Evolutionary conservation across 2,329 filamentous ascomycete species (phyloP).

Genomic region (Chaetoscypha palmicola): DNA sequence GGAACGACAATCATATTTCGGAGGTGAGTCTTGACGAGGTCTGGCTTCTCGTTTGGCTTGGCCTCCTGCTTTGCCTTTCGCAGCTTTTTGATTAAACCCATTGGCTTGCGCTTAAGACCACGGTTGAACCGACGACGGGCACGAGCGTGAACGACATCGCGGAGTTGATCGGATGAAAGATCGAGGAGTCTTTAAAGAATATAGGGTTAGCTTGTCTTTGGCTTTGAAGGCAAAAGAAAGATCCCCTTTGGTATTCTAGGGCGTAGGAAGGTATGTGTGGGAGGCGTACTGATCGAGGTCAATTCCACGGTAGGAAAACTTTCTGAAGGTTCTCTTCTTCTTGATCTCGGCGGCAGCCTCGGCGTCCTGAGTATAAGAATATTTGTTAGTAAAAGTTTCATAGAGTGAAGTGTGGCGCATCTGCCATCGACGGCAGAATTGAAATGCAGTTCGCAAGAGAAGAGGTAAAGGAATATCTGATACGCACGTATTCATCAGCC

Average conservation of each 20-base stretch:
- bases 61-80: slow-evolving; percentile 99
- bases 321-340: slow-evolving; percentile 99
- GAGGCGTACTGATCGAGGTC: slow-evolving; percentile 93
- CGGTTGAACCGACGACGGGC: slow-evolving; percentile 99
- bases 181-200: slow-evolving; percentile 75
- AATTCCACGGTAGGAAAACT: slow-evolving; percentile 99
- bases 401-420: neutral
- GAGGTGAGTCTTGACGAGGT: slow-evolving; percentile 98
- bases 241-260: slow-evolving; percentile 31
- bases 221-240: slow-evolving; percentile 7
- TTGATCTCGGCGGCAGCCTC: slow-evolving; percentile 99
- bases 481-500: slow-evolving; percentile 76
- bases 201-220: slow-evolving; percentile 29
- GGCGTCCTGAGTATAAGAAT: slow-evolving; percentile 60
- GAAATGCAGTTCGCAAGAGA: neutral
- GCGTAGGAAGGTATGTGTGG: slow-evolving; percentile 18
- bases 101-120: slow-evolving; percentile 98
- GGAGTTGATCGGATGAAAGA: slow-evolving; percentile 96
- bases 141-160: slow-evolving; percentile 98
- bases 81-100: slow-evolving; percentile 99
- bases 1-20: slow-evolving; percentile 99
- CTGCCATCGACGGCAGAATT: neutral
- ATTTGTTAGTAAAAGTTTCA: slow-evolving; percentile 30
- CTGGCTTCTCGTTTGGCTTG: slow-evolving; percentile 99
- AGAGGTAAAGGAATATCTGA: slow-evolving; percentile 11